Evolutionary conservation across 208 protist species (phyloP).

Genomic region (Phytomonas serpens): DNA sequence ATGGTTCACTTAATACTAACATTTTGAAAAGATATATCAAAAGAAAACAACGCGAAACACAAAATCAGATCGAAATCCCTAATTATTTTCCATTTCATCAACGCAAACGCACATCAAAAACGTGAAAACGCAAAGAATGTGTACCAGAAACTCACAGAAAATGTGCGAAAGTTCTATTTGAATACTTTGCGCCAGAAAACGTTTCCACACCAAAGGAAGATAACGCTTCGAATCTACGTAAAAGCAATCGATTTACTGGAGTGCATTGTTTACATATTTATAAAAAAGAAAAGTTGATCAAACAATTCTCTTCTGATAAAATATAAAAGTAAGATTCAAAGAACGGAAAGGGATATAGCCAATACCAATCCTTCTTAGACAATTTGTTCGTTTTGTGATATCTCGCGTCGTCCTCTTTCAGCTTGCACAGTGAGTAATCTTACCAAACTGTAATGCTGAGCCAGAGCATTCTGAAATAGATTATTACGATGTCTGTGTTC

Average conservation of each 20-base stretch:
- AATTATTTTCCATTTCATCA: not conserved
- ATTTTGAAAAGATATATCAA: not conserved
- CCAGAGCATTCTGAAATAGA: not conserved
- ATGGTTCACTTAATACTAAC: not conserved
- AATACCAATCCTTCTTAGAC: not conserved
- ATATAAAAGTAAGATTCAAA: not conserved
- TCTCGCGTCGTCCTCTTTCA: not conserved
- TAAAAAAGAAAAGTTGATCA: constrained; percentile 7
- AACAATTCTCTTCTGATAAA: not conserved
- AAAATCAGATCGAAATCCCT: not conserved
- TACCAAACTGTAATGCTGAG: not conserved
- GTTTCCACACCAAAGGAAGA: not conserved
- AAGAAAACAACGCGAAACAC: not conserved
- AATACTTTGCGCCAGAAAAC: not conserved
- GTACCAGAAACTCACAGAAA: not conserved
- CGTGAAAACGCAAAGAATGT: not conserved
- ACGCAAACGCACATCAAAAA: not conserved
- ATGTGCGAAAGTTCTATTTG: not conserved
- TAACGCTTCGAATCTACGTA: constrained; percentile 6
- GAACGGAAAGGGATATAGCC: not conserved
- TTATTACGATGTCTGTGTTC: not conserved
- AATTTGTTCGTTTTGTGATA: not conserved
- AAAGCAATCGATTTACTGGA: constrained; percentile 6
- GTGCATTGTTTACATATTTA: constrained; percentile 7
- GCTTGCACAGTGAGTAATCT: not conserved